Conservation (phyloP, 352 stramenopile species). For the Phytopythium litorale region DNA sequence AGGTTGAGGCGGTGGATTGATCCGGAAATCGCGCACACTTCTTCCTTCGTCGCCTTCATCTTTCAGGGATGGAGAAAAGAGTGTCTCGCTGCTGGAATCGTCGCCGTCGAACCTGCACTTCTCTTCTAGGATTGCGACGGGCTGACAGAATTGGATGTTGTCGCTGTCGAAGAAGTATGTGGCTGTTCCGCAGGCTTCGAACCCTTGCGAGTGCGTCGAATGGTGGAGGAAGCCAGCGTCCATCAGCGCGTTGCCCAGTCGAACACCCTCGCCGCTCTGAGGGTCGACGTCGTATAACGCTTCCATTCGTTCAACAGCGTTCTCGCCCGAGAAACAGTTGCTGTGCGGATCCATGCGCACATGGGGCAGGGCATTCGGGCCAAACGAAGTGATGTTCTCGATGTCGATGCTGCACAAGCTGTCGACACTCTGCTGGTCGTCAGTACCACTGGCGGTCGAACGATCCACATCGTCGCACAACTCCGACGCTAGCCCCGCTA, state of each 20-base stretch:
- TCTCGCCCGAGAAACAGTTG: conserved; percentile 30
- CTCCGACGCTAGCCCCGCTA: conserved; percentile 38
- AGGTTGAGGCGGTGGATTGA: neutral
- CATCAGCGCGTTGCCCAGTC: conserved; percentile 54
- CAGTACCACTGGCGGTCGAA: neutral
- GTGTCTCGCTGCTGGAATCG: neutral
- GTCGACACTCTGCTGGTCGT: neutral
- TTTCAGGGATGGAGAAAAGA: neutral
- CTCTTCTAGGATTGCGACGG: conserved; percentile 34
- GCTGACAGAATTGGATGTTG: conserved; percentile 39
- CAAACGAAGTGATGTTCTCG: too few relatives aligned
- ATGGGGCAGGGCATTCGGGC: too few relatives aligned
- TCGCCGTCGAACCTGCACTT: neutral
- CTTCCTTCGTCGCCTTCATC: neutral
- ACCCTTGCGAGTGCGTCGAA: conserved; percentile 28
- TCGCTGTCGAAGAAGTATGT: conserved; percentile 55
- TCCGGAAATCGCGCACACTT: neutral
- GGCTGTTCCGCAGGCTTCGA: conserved; percentile 21
- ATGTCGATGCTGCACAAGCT: neutral
- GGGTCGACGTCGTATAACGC: conserved; percentile 21
- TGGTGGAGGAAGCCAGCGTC: conserved; percentile 61
- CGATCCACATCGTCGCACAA: conserved; percentile 38
- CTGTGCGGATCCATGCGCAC: neutral
- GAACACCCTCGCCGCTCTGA: conserved; percentile 23
- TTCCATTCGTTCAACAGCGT: conserved; percentile 32